Base-by-base conservation (phyloP, 1,139 yeast genomes). In the Debaryomycetaceae sp. region DNA sequence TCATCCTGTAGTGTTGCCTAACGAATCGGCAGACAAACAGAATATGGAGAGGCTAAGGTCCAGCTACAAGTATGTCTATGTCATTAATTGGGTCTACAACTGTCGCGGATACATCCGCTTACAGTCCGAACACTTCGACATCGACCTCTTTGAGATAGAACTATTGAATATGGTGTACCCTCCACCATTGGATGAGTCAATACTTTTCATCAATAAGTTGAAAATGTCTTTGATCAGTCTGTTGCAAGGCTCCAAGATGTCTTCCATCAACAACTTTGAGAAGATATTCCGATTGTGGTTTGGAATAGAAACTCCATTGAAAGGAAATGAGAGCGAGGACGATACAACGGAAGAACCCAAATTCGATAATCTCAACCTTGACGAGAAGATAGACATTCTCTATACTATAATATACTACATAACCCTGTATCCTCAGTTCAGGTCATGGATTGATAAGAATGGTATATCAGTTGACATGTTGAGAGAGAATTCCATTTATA, bases 101-200 rank as follows among this genome's bases (percentile, higher is more conserved):
- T 70, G 68, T 52, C 68, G 79, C 42, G 77, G 76, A 4, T 66
- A 64, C 46, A 54, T 79, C 35, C 72, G 66, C 50, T 56, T 80
- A 39, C 66, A 68, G 7, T 62, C 66, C 11, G 84, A 78, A 46
- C 62, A 66, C 37, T 80, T 80, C 52, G 84, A 79, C 57, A 73
- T 72, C 13, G 82, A 78, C 44, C 65, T 78, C 41, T 76, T 79
- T 46, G 85, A 80, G 54, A 73, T 78, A 52, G 85, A 80, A 52
- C 62, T 80, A 27, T 57, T 79, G 36, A 68, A 74, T 44, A 60
- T 72, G 49, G 71, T 63, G 6, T 44, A 51, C 39, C 70, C 70
- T 31, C 66, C 64, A 5, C 78, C 78, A 1, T 52, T 64, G 37
- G 69, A 66, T 47, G 67, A 63, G 31, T 51, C 60, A 41, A 59